Evolutionary conservation across 1,139 yeast species (phyloP).

Genomic region (Saccharomyces hybrid): DNA sequence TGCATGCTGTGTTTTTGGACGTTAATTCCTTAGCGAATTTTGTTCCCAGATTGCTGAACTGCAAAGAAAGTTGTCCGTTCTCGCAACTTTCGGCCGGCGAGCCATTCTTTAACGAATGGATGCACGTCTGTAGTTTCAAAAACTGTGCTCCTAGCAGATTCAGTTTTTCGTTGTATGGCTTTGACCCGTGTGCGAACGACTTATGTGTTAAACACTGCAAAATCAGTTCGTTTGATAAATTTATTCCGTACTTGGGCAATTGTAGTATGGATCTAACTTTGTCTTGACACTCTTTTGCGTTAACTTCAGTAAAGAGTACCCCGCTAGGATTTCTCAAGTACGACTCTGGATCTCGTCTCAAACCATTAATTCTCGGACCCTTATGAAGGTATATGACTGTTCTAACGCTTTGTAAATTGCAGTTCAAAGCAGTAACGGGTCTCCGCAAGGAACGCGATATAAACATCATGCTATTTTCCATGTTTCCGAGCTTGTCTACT

Average conservation of each 20-base stretch:
- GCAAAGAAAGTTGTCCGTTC: conserved; percentile 25
- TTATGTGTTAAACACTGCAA: conserved; percentile 85
- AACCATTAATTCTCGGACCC: conserved; percentile 62
- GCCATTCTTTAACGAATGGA: conserved; percentile 35
- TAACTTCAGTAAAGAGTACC: conserved; percentile 44
- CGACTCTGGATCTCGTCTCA: conserved; percentile 66
- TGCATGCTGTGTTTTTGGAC: conserved; percentile 44
- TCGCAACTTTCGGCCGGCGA: conserved; percentile 33
- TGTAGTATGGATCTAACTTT: conserved; percentile 28
- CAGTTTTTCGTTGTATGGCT: conserved; percentile 82
- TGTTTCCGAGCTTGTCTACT: background rate
- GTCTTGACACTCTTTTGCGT: conserved; percentile 41
- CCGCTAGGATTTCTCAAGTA: conserved; percentile 53
- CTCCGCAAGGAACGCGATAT: background rate
- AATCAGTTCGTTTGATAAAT: conserved; percentile 34
- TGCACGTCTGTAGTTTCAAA: conserved; percentile 51
- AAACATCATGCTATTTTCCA: background rate
- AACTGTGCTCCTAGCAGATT: conserved; percentile 71
- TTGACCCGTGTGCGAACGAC: conserved; percentile 84
- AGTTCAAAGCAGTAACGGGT: background rate
- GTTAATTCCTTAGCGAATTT: conserved; percentile 44
- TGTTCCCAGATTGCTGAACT: conserved; percentile 60
- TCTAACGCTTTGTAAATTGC: background rate
- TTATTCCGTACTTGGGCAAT: conserved; percentile 27
- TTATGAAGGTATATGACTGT: conserved; percentile 35